Evolutionary conservation across 345 rosid species (phyloP).

Genomic region (Eucalyptus cladocalyx): DNA sequence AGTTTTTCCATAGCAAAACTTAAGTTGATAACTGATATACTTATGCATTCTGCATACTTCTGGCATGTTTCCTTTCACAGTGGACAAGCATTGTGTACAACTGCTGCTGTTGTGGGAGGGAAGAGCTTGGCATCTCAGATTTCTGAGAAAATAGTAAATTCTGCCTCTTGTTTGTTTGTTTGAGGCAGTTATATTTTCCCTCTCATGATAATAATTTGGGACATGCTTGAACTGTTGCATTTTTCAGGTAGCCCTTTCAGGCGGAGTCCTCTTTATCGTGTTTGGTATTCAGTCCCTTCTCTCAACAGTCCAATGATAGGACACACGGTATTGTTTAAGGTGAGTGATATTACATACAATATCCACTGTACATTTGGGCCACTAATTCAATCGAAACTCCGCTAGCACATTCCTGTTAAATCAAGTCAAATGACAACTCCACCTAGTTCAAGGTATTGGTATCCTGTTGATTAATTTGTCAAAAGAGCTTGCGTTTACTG

Average conservation of each 20-base stretch:
- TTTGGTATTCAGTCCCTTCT: slow-evolving; percentile 94
- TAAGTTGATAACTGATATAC: background rate
- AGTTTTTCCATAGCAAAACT: background rate
- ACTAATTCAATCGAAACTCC: background rate
- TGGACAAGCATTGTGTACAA: slow-evolving; percentile 85
- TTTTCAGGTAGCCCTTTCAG: slow-evolving; percentile 71
- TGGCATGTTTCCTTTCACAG: slow-evolving; percentile 16
- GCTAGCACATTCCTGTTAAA: background rate
- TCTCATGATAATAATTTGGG: background rate
- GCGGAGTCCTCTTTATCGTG: slow-evolving; percentile 80
- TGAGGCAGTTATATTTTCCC: background rate
- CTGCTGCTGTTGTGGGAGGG: slow-evolving; percentile 92
- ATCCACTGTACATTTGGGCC: background rate
- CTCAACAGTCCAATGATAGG: slow-evolving; percentile 28
- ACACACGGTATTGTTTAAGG: background rate
- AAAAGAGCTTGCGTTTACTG: background rate
- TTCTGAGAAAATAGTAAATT: slow-evolving; percentile 70
- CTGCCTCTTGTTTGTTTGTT: background rate
- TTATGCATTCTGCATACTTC: background rate
- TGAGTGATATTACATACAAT: background rate
- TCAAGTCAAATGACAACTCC: background rate
- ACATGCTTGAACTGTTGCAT: slow-evolving; percentile 4
- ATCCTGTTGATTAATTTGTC: background rate
- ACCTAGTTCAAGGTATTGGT: background rate
- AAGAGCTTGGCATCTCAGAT: slow-evolving; percentile 95